Evolutionary conservation across 1,284 basidiomycete species (phyloP).

Genomic region (Sanghuangporus sanghuang): DNA sequence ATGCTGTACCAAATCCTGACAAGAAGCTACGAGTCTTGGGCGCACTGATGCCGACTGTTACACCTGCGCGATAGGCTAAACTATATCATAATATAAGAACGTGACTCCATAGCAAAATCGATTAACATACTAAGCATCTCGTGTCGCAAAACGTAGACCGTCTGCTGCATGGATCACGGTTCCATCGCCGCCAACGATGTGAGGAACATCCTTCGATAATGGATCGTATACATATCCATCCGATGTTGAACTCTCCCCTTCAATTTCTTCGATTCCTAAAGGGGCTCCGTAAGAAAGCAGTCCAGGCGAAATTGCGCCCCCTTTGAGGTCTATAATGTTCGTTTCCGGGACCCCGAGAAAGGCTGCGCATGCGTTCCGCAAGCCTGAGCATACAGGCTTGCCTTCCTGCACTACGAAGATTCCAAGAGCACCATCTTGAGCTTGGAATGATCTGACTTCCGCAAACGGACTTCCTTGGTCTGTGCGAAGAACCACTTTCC

Average conservation of each 20-base stretch:
- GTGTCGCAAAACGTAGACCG: constrained; percentile 66
- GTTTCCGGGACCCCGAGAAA: background rate
- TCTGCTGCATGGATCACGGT: constrained; percentile 61
- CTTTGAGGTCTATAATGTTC: constrained; percentile 24
- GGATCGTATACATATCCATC: constrained; percentile 61
- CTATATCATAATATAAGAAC: constrained; percentile 31
- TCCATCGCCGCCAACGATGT: constrained; percentile 37
- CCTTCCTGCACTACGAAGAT: constrained; percentile 40
- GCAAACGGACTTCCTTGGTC: constrained; percentile 23
- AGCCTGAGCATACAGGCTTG: constrained; percentile 33
- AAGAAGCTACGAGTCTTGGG: constrained; percentile 53
- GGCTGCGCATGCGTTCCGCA: constrained; percentile 31
- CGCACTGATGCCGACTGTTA: constrained; percentile 56
- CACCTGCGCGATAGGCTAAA: constrained; percentile 54
- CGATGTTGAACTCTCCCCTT: constrained; percentile 55
- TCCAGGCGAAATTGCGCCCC: constrained; percentile 20
- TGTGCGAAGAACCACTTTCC: constrained; percentile 38
- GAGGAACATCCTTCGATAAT: constrained; percentile 38
- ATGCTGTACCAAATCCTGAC: constrained; percentile 62
- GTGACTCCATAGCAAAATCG: constrained; percentile 16
- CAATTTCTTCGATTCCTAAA: constrained; percentile 36
- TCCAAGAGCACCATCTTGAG: constrained; percentile 24
- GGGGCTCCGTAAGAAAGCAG: constrained; percentile 19
- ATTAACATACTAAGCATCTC: constrained; percentile 63
- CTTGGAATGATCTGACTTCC: constrained; percentile 19